Evolutionary conservation across 2,329 filamentous ascomycete species (phyloP).

Genomic region (Scortechinia acanthostroma): DNA sequence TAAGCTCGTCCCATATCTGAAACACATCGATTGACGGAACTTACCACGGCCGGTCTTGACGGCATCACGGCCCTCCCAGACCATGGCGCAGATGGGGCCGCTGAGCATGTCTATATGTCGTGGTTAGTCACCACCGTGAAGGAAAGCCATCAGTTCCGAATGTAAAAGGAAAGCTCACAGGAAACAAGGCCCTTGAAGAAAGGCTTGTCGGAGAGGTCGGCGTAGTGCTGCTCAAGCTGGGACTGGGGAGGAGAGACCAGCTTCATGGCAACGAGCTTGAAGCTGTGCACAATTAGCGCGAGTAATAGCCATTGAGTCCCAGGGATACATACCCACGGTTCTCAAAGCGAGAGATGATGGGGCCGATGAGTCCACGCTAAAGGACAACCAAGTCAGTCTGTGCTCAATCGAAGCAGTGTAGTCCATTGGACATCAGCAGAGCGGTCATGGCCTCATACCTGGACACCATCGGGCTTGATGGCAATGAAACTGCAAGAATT

Average conservation of each 20-base stretch:
- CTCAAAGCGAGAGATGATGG: constrained; percentile 98
- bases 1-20: constrained; percentile 9
- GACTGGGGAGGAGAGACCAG: constrained; percentile 79
- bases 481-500: constrained; percentile 80
- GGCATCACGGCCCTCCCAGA: constrained; percentile 98
- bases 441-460: constrained; percentile 51
- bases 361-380: constrained; percentile 91
- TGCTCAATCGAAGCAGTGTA: not conserved
- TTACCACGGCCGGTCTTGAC: constrained; percentile 94
- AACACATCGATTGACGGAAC: constrained; percentile 18
- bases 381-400: constrained; percentile 4
- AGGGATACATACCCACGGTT: constrained; percentile 70
- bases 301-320: not conserved
- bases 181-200: constrained; percentile 93
- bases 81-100: constrained; percentile 97
- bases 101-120: constrained; percentile 77
- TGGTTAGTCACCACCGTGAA: constrained; percentile 5
- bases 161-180: no score
- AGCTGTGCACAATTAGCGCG: constrained; percentile 42
- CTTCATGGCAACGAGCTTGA: constrained; percentile 98
- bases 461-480: constrained; percentile 99
- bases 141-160: constrained; percentile 3
- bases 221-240: constrained; percentile 97
- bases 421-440: not conserved
- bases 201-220: constrained; percentile 83